Evolutionary conservation across 2,329 filamentous ascomycete species (phyloP).

Genomic region (Lachnellula occidentalis): DNA sequence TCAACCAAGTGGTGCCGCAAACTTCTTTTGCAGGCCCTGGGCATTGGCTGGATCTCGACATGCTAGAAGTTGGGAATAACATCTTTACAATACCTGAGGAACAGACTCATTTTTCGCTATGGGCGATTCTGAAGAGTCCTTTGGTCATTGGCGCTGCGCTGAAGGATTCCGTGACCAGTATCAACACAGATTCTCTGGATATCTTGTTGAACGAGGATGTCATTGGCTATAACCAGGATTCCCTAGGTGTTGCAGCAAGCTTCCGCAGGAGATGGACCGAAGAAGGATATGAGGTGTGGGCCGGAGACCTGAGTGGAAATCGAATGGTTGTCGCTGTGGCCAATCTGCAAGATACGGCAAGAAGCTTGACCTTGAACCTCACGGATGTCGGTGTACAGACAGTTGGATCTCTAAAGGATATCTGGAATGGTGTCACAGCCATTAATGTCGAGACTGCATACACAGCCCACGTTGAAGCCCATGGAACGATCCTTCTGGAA

Average conservation of each 20-base stretch:
- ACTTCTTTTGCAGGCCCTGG: constrained; percentile 34
- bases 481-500: constrained; percentile 24
- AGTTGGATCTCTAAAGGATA: constrained; percentile 18
- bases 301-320: constrained; percentile 18
- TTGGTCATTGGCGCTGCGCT: constrained; percentile 24
- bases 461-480: constrained; percentile 15
- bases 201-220: constrained; percentile 22
- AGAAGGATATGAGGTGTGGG: constrained; percentile 26
- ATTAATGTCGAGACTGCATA: constrained; percentile 20
- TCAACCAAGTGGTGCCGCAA: constrained; percentile 38
- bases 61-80: constrained; percentile 36
- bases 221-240: constrained; percentile 26
- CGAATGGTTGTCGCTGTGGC: constrained; percentile 23
- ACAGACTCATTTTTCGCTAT: constrained; percentile 38
- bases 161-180: constrained; percentile 18
- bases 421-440: constrained; percentile 16
- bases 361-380: constrained; percentile 21
- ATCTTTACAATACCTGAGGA: constrained; percentile 34
- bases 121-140: constrained; percentile 35
- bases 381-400: constrained; percentile 23
- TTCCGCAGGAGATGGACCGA: constrained; percentile 22
- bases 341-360: constrained; percentile 16
- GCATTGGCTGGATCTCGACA: constrained; percentile 39
- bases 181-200: constrained; percentile 11
- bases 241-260: constrained; percentile 21